A percentile compares a stretch with the other conserved stretches of the same genome.
phyloP scores from a whole-genome alignment of 441 rosid species.

The Adansonia rubrostipa region DNA sequence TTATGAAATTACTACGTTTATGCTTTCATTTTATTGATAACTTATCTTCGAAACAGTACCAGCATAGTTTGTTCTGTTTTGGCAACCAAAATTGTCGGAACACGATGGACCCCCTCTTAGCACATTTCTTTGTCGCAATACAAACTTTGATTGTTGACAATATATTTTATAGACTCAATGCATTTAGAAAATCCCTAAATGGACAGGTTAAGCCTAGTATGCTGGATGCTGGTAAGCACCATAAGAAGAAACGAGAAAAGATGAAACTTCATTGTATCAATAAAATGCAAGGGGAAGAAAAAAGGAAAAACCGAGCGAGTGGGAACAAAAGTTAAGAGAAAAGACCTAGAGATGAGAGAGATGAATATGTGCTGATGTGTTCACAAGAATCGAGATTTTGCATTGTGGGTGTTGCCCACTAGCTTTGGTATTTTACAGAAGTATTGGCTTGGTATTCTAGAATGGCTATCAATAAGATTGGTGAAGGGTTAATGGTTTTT shows the following conservation, averaged over 20 bases:
- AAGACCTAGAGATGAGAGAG: not conserved
- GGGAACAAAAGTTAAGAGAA: not conserved
- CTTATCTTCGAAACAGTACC: not conserved
- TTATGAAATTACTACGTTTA: conserved; percentile 11
- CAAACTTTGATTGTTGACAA: not conserved
- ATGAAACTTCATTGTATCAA: not conserved
- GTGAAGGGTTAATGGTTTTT: not conserved
- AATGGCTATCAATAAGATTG: not conserved
- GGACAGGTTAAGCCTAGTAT: not conserved
- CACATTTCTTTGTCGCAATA: not conserved
- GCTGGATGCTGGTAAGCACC: not conserved
- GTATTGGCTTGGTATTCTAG: not conserved
- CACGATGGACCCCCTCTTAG: not conserved
- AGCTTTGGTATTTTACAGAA: not conserved
- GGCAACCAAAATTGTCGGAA: not conserved
- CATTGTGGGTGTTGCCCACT: not conserved
- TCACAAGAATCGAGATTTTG: conserved; percentile 1
- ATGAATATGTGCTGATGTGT: not conserved
- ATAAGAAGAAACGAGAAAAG: not conserved
- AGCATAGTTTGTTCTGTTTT: not conserved
- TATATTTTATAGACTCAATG: not conserved
- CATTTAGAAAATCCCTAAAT: not conserved
- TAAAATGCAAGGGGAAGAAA: not conserved
- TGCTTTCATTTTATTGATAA: conserved; percentile 19
- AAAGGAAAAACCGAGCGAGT: not conserved